Percentiles rank a stretch among this genome's conserved stretches.
phyloP scores from a whole-genome alignment of 306 rosid species.

The Quercus parvula region DNA sequence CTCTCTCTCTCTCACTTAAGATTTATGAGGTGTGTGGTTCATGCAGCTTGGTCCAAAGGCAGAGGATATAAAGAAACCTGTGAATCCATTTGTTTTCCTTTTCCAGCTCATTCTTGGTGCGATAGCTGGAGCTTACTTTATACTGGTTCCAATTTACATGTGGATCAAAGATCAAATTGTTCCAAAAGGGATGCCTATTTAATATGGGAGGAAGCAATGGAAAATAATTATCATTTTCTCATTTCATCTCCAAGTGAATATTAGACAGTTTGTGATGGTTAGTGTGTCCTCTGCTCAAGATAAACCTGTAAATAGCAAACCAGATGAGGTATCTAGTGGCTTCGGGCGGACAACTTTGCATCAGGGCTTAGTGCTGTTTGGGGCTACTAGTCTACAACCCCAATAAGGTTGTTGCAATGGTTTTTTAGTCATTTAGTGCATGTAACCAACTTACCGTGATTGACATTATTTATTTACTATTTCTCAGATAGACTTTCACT shows the following conservation, averaged over 20 bases:
- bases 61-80: conserved; percentile 69
- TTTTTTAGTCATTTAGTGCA: not conserved
- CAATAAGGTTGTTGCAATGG: not conserved
- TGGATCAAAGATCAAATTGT: conserved; percentile 79
- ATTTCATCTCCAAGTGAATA: not conserved
- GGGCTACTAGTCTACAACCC: not conserved
- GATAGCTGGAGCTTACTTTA: conserved; percentile 65
- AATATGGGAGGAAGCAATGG: conserved; percentile 13
- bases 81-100: conserved; percentile 55
- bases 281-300: not conserved
- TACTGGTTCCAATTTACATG: conserved; percentile 79
- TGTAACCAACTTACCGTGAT: not conserved
- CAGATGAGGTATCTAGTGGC: not conserved
- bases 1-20: not conserved
- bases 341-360: not conserved
- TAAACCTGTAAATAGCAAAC: not conserved
- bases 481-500: not conserved
- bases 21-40: conserved; percentile 1
- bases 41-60: conserved; percentile 87
- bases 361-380: not conserved
- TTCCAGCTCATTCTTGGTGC: conserved; percentile 63
- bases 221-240: not conserved
- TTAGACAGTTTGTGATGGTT: not conserved
- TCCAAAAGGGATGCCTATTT: conserved; percentile 74
- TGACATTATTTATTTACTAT: not conserved